Percentiles rank a stretch among this genome's conserved stretches.
Conservation (phyloP, 768 basidiomycete genomes). For the Mycena metata region DNA sequence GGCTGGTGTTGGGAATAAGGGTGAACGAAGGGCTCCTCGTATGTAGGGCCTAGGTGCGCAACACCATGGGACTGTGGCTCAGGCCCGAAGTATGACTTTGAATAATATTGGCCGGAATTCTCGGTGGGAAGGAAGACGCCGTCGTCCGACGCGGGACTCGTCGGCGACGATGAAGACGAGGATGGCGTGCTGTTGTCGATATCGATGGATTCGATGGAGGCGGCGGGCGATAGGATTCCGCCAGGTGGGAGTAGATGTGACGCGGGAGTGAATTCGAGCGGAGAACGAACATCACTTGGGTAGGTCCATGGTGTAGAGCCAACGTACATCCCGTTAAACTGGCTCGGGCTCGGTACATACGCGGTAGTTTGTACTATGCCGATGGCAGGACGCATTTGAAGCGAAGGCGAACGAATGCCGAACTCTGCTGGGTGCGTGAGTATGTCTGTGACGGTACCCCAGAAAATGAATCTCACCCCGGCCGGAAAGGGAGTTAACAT, state of each 20-base stretch:
- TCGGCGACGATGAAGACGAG: slow-evolving; percentile 25
- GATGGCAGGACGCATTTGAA: slow-evolving; percentile 6
- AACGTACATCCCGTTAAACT: slow-evolving; percentile 11
- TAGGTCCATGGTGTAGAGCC: slow-evolving; percentile 11
- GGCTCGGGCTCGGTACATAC: slow-evolving; percentile 12
- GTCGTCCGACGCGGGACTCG: slow-evolving; percentile 27
- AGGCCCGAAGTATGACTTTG: slow-evolving; percentile 10
- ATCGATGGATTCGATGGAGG: slow-evolving; percentile 9
- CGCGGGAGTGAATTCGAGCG: slow-evolving; percentile 17
- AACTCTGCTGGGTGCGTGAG: slow-evolving; percentile 8
- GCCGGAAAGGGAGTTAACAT: slow-evolving; percentile 4
- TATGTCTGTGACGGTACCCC: background rate
- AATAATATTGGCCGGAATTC: slow-evolving; percentile 7
- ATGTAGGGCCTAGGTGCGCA: slow-evolving; percentile 1
- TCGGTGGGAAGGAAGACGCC: slow-evolving; percentile 7
- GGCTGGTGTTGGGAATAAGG: slow-evolving; percentile 2
- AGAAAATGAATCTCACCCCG: background rate
- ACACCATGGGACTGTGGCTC: background rate
- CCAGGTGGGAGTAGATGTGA: slow-evolving; percentile 2
- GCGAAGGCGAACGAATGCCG: background rate
- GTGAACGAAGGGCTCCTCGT: slow-evolving; percentile 6
- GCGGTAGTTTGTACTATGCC: background rate
- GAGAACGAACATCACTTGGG: background rate
- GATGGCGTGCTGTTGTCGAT: slow-evolving; percentile 14
- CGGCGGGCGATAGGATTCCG: slow-evolving; percentile 3